phyloP scores from a whole-genome alignment of 139 green algal species.

The Yamagishiella unicocca region DNA sequence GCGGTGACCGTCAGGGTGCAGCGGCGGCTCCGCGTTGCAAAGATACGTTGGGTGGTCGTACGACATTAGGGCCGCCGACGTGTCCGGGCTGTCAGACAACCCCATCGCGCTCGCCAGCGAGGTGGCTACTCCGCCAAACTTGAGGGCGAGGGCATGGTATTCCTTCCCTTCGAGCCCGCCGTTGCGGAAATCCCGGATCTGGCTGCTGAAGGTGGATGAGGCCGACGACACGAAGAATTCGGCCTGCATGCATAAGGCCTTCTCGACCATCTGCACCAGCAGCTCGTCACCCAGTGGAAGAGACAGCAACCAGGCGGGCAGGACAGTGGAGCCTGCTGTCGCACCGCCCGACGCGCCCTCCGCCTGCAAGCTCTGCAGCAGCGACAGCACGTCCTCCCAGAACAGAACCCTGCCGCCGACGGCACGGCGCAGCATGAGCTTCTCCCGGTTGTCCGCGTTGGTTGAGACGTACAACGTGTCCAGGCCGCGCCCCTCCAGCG shows the following conservation, averaged over 20 bases:
- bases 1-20: neutral
- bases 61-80: neutral
- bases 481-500: neutral
- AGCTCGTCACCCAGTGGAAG: conserved; percentile 24
- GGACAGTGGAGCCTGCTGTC: neutral
- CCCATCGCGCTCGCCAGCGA: neutral
- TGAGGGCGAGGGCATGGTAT: neutral
- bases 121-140: neutral
- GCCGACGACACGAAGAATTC: conserved; percentile 11
- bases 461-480: conserved; percentile 37
- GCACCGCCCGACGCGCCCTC: too few relatives aligned
- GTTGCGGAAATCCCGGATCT: conserved; percentile 45
- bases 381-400: conserved; percentile 28
- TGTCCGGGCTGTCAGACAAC: neutral
- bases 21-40: neutral
- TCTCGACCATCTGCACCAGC: conserved; percentile 55
- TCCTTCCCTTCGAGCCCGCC: conserved; percentile 21
- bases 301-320: neutral
- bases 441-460: conserved; percentile 39
- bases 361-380: conserved; percentile 12
- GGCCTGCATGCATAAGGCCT: conserved; percentile 49
- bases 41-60: conserved; percentile 9
- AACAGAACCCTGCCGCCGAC: conserved; percentile 15
- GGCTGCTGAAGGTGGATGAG: conserved; percentile 43
- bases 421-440: conserved; percentile 40